Evolutionary conservation across 2,329 filamentous ascomycete genomes (phyloP), one percentile per base, ranked within the genome.

Genomic region (Pestalotiopsis fici): DNA sequence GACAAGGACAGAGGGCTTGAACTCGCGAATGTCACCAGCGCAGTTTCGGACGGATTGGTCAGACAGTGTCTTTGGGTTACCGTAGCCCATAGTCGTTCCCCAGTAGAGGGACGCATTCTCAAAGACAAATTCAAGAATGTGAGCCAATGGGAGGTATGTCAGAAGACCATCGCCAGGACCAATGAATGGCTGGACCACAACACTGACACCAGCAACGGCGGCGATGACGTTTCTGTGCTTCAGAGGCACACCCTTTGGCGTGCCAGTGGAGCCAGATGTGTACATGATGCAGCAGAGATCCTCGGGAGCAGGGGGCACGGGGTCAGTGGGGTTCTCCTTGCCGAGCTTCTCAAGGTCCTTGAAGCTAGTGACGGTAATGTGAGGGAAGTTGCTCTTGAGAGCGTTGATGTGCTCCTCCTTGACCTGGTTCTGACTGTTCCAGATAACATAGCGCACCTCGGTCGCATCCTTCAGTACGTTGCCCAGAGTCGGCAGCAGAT

Each of bases 121-220:
- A 76, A 97, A 96, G 72, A 97, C 92, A 76, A 94, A 95, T 78
- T 97, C 94, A 73, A 97, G 88, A 76, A 97, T 97, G 77, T 97
- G 94, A 2, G 94, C 93, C 65, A 94, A 88, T 4, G 94, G 94
- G 2, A 97, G 89, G 78, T 97, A 97, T 50, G 94, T 92, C 65
- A 97, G 85, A 60, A 97, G 85, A 62, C 88, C 87, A 76, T 97
- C 94, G 18, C 91, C 91, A 28, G 92, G 92, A 28, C 91, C 90
- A 69, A 97, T 87, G 78, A 92, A 94, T 25, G 88, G 87, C 61
- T 93, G 91, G 50, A 97, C 91, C 69, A 96, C 90, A 35, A 88
- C 87, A 75, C 91, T 90, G 65, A 95, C 91, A 79, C 94, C 94
- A 66, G 93, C 88, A 74, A 95, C 88, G 60, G 92, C 90, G 72